Evolutionary conservation across 2,329 filamentous ascomycete species (phyloP).

Genomic region (Trichoderma breve): DNA sequence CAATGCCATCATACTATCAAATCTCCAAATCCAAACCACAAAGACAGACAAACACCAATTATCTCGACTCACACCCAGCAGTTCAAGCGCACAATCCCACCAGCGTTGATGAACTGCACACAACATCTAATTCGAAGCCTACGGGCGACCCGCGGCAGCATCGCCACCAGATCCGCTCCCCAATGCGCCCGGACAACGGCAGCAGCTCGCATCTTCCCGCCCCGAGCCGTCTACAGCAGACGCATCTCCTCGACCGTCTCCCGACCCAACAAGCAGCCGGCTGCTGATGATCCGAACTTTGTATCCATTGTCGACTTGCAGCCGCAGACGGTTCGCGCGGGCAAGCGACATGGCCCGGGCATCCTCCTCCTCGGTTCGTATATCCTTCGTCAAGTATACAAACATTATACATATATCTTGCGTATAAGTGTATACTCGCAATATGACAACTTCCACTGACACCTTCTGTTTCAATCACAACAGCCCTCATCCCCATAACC

Average conservation of each 20-base stretch:
- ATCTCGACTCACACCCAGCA: neutral
- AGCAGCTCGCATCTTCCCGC: neutral
- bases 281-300: constrained; percentile 75
- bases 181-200: constrained; percentile 6
- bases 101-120: constrained; percentile 30
- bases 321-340: constrained; percentile 71
- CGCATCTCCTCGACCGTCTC: constrained; percentile 23
- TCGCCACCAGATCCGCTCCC: neutral
- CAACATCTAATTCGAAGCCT: constrained; percentile 29
- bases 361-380: constrained; percentile 69
- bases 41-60: neutral
- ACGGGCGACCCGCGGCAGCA: constrained; percentile 18
- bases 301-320: constrained; percentile 85
- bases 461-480: neutral
- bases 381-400: neutral
- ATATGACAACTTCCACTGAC: neutral
- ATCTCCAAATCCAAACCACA: neutral
- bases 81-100: neutral
- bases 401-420: neutral
- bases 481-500: constrained; percentile 82
- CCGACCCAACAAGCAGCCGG: constrained; percentile 38
- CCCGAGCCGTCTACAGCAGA: constrained; percentile 3
- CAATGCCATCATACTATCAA: neutral
- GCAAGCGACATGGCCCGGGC: constrained; percentile 72
- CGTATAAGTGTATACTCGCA: neutral